Evolutionary conservation across 179 eudicot species (phyloP).

Genomic region (Amaranthus tricolor): DNA sequence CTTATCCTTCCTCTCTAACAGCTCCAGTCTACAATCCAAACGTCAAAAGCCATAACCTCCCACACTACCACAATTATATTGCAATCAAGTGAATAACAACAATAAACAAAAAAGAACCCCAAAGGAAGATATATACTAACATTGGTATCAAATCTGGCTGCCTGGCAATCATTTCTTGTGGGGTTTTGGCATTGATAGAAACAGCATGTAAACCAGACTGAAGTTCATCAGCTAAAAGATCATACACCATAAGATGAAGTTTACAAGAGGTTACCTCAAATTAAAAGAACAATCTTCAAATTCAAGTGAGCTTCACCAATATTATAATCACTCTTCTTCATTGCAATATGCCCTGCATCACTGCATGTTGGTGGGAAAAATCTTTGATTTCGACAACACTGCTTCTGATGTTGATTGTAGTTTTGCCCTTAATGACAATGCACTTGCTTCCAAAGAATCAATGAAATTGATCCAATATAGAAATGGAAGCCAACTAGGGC

Average conservation of each 20-base stretch:
- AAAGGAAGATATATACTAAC: slow-evolving; percentile 15
- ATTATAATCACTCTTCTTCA: slow-evolving; percentile 36
- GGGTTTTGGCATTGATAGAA: slow-evolving; percentile 71
- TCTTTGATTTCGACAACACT: slow-evolving; percentile 57
- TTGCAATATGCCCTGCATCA: slow-evolving; percentile 76
- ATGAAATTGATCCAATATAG: background rate
- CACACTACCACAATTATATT: background rate
- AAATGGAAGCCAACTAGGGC: too few species aligned
- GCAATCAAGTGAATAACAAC: background rate
- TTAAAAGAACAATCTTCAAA: slow-evolving; percentile 46
- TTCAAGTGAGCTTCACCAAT: slow-evolving; percentile 69
- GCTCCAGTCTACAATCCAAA: background rate
- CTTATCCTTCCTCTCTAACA: background rate
- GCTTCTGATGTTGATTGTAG: slow-evolving; percentile 55
- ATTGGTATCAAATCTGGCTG: background rate
- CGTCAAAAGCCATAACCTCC: background rate
- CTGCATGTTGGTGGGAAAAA: slow-evolving; percentile 76
- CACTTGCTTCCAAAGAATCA: slow-evolving; percentile 7
- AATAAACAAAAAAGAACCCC: background rate
- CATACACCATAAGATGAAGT: slow-evolving; percentile 75
- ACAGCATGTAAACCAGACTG: slow-evolving; percentile 70
- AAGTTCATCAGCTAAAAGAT: slow-evolving; percentile 58
- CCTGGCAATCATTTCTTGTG: slow-evolving; percentile 42
- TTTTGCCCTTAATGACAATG: slow-evolving; percentile 48
- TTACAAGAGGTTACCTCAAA: slow-evolving; percentile 69